Base-by-base conservation (phyloP, 1,284 basidiomycete species). In the Agroathelia rolfsii region DNA sequence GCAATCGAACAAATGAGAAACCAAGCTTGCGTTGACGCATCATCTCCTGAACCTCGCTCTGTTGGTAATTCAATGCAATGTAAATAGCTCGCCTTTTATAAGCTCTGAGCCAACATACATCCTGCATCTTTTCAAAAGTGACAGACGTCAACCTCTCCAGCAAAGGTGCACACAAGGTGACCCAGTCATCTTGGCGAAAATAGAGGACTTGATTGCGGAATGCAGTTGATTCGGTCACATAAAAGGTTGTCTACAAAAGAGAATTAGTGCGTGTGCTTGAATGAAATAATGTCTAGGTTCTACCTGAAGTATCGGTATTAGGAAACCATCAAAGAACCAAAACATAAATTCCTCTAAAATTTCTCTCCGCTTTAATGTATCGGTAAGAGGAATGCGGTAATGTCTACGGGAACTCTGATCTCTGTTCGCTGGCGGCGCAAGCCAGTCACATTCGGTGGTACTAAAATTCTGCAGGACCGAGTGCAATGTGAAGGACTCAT, bases 101-200 rank as follows among this genome's bases (percentile, higher is more conserved):
- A 2, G 24, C 26, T 12, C 14, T 23, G 13, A 18, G 11, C 34
- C 6, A 19, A 41, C 49, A 19, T 44, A 78, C 77, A 55, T 72
- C 63, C 7, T 71, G 56, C 23, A 81, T 64, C 45, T 68, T 69
- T 40, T 69, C 55, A 46, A 84, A 86, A 3, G 74, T 86, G n/a
- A 63, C 66, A 11, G 61, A 52, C 8, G 69, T 76, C 22, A 97
- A 66, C 17, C 74, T 66, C 35, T 76, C 70, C 11, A 95, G 64
- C 14, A 96, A 65, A 0, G 95, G 95, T 2, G 65, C 60, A 35
- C 87, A 92, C 4, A 96, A 65, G 2, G 57, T 61, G n/a, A 70
- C 63, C 95, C 95, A 99, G 44, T 94, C 90, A 37, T 93, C 89
- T 37, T 96, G 90, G 6, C 89, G 73, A 50, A 95, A 98, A 53